Percentiles rank a stretch among this genome's conserved stretches.
Conservation (phyloP, 1,139 yeast species). For the Blastobotrys persicus region DNA sequence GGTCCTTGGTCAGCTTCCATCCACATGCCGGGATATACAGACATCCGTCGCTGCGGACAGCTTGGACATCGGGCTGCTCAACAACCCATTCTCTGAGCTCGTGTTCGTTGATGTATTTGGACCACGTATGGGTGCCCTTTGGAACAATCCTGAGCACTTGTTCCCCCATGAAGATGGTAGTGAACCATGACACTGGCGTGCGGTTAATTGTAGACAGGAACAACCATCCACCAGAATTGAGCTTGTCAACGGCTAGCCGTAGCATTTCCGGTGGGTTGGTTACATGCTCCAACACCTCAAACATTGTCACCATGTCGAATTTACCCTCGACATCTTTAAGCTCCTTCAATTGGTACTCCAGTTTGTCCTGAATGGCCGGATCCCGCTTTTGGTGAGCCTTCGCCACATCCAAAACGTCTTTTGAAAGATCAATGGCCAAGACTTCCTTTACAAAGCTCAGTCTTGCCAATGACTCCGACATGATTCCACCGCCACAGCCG, state of each 20-base stretch:
- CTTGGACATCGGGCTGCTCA: conserved; percentile 48
- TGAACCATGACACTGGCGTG: conserved; percentile 84
- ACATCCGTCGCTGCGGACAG: conserved; percentile 72
- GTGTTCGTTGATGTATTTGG: conserved; percentile 74
- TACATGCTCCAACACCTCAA: conserved; percentile 94
- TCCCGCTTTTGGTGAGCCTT: conserved; percentile 62
- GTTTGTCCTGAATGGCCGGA: conserved; percentile 53
- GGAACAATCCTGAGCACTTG: conserved; percentile 79
- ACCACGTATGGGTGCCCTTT: conserved; percentile 82
- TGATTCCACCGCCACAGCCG: conserved; percentile 97
- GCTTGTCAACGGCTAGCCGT: conserved; percentile 59
- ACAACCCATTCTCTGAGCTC: conserved; percentile 72
- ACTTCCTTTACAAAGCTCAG: conserved; percentile 54
- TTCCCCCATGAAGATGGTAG: conserved; percentile 91
- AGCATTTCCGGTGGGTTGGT: conserved; percentile 76
- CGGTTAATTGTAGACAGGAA: conserved; percentile 90
- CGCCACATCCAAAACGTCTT: conserved; percentile 81
- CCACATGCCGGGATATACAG: conserved; percentile 79
- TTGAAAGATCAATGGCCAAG: conserved; percentile 79
- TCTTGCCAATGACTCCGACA: conserved; percentile 84
- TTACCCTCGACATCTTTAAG: conserved; percentile 50
- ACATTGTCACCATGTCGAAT: conserved; percentile 81
- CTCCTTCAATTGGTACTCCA: conserved; percentile 58
- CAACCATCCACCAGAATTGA: conserved; percentile 79
- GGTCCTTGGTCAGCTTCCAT: conserved; percentile 68